Base-by-base conservation (phyloP, 2,329 filamentous ascomycete genomes). In the Sporothrix mexicana region DNA sequence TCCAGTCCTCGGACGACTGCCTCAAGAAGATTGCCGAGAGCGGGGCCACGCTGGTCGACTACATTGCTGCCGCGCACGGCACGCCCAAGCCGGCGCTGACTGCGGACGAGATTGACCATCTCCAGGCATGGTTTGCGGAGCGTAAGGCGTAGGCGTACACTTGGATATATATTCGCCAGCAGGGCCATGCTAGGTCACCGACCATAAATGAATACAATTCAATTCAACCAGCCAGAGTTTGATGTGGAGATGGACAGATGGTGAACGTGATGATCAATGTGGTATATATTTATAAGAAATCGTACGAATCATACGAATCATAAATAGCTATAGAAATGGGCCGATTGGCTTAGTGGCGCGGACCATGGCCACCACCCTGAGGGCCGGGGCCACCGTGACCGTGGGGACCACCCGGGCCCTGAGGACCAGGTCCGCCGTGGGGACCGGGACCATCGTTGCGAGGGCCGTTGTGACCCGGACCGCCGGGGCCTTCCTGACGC, bases 121-220 rank as follows among this genome's bases (percentile, higher is more conserved):
- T 77, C 53, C 72, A 71, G 57, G 9, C 25, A 25, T 76, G 76
- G 76, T 74, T 76, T 8, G 61, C 30, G 2, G 7, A 36, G 5
- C 4, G 30, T n/a, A n/a, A n/a, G n/a, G n/a, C n/a, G n/a, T n/a
- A n/a, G n/a, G n/a, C n/a, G n/a, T n/a, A n/a, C n/a, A n/a, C n/a
- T n/a, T n/a, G n/a, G n/a, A n/a, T n/a, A n/a, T n/a, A n/a, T n/a
- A n/a, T n/a, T n/a, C n/a, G n/a, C n/a, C n/a, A n/a, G n/a, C n/a
- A n/a, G n/a, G n/a, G n/a, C n/a, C n/a, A n/a, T n/a, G n/a, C n/a
- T n/a, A n/a, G n/a, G n/a, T n/a, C n/a, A n/a, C n/a, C n/a, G n/a
- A n/a, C n/a, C n/a, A n/a, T n/a, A n/a, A 36, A 36, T 36, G 4
- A 5, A 36, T 36, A 36, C 30, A 36, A 36, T 6, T 36, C 30